Evolutionary conservation across 257 asterid species (phyloP).

Genomic region (Solanum gracilifrons): DNA sequence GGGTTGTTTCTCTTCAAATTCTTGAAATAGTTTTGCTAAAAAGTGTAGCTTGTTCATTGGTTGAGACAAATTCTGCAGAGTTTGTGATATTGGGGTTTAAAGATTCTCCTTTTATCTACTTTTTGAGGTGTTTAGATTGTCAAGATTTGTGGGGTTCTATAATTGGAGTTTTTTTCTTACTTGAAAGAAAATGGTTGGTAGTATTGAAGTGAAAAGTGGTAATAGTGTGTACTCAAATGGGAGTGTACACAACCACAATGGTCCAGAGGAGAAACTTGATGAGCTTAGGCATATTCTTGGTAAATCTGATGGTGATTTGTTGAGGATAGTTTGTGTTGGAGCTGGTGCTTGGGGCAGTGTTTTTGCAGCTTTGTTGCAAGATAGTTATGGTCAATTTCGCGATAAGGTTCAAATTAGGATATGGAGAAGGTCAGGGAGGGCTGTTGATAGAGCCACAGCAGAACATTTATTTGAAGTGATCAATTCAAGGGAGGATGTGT

Average conservation of each 20-base stretch:
- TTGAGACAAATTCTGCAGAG: not conserved
- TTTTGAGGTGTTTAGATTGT: not conserved
- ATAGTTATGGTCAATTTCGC: slow-evolving; percentile 61
- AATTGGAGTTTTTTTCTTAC: slow-evolving; percentile 5
- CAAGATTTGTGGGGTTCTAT: slow-evolving; percentile 1
- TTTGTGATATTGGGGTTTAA: not conserved
- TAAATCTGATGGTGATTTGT: slow-evolving; percentile 48
- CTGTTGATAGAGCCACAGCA: slow-evolving; percentile 59
- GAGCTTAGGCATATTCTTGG: slow-evolving; percentile 51
- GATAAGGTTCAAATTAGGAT: slow-evolving; percentile 66
- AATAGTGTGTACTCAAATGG: slow-evolving; percentile 30
- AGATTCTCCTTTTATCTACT: not conserved
- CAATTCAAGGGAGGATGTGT: slow-evolving; percentile 75
- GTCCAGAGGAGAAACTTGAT: slow-evolving; percentile 57
- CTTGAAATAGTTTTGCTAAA: not conserved
- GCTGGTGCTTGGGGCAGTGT: slow-evolving; percentile 96
- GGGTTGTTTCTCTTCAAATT: not conserved
- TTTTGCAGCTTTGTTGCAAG: slow-evolving; percentile 77
- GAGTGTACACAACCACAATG: slow-evolving; percentile 21
- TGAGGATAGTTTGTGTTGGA: slow-evolving; percentile 78
- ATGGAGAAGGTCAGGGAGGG: slow-evolving; percentile 74
- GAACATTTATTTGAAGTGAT: slow-evolving; percentile 76
- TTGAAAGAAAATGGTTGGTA: slow-evolving; percentile 55
- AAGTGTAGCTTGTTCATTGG: not conserved
- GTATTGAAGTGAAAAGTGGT: slow-evolving; percentile 33